Evolutionary conservation across 352 stramenopile genomes (phyloP).

Genomic region (Globisporangium spinosum): DNA sequence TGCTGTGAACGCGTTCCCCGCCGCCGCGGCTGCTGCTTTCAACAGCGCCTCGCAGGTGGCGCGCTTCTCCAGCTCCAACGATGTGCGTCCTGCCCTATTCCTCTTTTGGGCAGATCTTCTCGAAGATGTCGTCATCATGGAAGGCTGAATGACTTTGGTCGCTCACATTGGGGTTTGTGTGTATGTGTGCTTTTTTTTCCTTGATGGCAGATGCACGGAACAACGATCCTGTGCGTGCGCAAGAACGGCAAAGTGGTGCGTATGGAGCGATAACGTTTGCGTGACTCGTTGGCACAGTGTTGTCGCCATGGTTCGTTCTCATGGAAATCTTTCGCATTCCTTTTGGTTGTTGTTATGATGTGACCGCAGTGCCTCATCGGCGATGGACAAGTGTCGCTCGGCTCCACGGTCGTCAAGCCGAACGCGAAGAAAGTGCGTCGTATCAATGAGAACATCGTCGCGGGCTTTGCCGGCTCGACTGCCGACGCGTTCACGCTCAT

Average conservation of each 20-base stretch:
- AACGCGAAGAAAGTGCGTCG: conserved; percentile 98
- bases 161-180: not conserved
- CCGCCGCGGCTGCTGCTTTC: conserved; percentile 18
- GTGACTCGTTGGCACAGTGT: not conserved
- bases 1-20: conserved; percentile 14
- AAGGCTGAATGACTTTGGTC: not conserved
- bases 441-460: conserved; percentile 93
- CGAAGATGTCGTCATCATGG: not conserved
- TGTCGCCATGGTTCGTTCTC: not conserved
- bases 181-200: not conserved
- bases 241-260: conserved; percentile 96
- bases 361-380: conserved; percentile 90
- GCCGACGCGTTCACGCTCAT: conserved; percentile 98
- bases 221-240: conserved; percentile 97
- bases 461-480: conserved; percentile 96
- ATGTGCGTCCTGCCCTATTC: conserved; percentile 24
- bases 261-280: not conserved
- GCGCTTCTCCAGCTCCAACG: conserved; percentile 53
- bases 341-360: not conserved
- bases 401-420: conserved; percentile 94
- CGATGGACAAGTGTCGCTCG: conserved; percentile 97
- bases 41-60: conserved; percentile 21
- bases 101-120: not conserved
- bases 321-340: not conserved
- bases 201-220: conserved; percentile 86